Conservation (phyloP, 169 alveolate species). For the Cystoisospora suis region DNA sequence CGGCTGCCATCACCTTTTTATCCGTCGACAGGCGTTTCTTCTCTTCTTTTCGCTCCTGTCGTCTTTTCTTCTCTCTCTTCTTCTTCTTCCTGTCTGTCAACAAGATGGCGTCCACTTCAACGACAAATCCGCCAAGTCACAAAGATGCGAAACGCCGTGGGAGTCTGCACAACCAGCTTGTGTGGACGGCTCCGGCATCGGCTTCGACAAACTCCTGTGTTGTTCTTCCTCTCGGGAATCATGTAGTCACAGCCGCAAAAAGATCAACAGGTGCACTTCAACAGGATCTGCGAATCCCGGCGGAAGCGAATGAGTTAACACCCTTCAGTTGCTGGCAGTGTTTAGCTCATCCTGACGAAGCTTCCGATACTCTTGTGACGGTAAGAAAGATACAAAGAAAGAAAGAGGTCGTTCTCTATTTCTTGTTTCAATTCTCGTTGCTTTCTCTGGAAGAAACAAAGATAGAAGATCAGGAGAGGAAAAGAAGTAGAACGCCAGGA, state of each 20-base stretch:
- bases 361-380: not conserved
- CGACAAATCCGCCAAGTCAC: not conserved
- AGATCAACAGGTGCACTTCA: not conserved
- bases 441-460: not conserved
- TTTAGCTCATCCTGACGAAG: conserved; percentile 13
- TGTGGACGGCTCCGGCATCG: conserved; percentile 2
- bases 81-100: not conserved
- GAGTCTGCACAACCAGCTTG: conserved; percentile 11
- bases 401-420: not conserved
- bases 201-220: not conserved
- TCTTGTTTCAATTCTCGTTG: not conserved
- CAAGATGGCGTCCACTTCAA: not conserved
- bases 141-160: not conserved
- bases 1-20: too few species aligned
- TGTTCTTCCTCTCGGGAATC: not conserved
- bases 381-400: not conserved
- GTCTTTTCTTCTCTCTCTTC: not conserved
- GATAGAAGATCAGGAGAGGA: not conserved
- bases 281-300: not conserved
- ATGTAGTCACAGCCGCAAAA: not conserved
- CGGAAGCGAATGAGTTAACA: not conserved
- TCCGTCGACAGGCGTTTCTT: too few species aligned
- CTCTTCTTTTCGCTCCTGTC: too few species aligned
- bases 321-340: conserved; percentile 21
- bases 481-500: not conserved